phyloP scores from a whole-genome alignment of 1,139 yeast genomes.

The Pichia sp. region DNA sequence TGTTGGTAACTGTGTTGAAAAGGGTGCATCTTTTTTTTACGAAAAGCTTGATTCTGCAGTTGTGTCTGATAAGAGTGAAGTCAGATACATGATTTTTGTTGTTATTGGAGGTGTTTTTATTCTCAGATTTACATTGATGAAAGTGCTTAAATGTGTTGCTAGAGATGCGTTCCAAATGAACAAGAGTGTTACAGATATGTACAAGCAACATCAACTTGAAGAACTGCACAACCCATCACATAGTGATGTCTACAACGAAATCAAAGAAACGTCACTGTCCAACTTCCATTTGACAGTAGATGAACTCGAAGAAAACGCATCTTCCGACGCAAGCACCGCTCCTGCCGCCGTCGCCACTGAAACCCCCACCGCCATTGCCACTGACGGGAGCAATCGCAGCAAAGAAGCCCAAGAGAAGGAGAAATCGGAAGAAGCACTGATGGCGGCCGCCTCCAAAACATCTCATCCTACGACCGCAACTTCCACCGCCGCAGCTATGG shows the following conservation, averaged over 20 bases:
- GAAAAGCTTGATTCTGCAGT: not conserved
- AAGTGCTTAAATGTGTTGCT: constrained; percentile 14
- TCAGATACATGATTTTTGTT: constrained; percentile 15
- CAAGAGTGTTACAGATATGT: constrained; percentile 21
- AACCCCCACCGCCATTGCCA: constrained; percentile 9
- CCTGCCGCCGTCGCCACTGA: not conserved
- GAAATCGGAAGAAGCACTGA: not conserved
- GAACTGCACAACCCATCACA: constrained; percentile 3
- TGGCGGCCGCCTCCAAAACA: not conserved
- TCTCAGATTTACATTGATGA: constrained; percentile 12
- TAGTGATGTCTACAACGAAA: constrained; percentile 8
- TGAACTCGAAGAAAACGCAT: constrained; percentile 12
- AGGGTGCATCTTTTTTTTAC: not conserved
- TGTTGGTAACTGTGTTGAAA: not conserved
- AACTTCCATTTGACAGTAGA: constrained; percentile 6
- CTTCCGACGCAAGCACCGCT: constrained; percentile 12
- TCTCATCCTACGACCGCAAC: not conserved
- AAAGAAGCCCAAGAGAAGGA: not conserved
- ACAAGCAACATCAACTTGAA: constrained; percentile 12
- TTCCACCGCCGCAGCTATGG: not conserved
- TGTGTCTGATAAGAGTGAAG: constrained; percentile 4
- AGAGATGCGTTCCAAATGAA: constrained; percentile 23
- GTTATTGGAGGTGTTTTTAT: constrained; percentile 15
- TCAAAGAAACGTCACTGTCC: constrained; percentile 6
- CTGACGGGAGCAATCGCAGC: constrained; percentile 13